Percentiles rank a stretch among this genome's conserved stretches.
phyloP scores from a whole-genome alignment of 2,329 filamentous ascomycete species.

The Alternaria gansuensis region DNA sequence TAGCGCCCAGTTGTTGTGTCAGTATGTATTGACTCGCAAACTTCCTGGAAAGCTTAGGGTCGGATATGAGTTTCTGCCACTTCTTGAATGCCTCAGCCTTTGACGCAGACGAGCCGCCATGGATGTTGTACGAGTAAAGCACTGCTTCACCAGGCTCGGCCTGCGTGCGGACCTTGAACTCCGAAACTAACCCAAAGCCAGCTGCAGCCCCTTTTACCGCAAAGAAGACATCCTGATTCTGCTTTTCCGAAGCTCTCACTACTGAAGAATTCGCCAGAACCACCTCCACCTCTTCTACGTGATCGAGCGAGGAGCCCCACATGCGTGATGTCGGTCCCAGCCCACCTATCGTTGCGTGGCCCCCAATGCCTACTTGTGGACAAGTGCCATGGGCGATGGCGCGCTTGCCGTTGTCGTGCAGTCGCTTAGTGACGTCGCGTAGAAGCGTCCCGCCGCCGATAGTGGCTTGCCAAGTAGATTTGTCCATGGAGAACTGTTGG shows the following conservation, averaged over 20 bases:
- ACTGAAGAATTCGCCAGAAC: conserved; percentile 54
- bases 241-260: conserved; percentile 48
- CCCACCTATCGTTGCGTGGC: conserved; percentile 51
- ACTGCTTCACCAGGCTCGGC: conserved; percentile 45
- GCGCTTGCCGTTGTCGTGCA: conserved; percentile 49
- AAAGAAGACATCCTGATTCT: conserved; percentile 55
- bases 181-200: conserved; percentile 55
- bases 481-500: conserved; percentile 58
- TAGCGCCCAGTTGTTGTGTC: conserved; percentile 40
- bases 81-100: conserved; percentile 48
- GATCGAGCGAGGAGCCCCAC: conserved; percentile 49
- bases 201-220: conserved; percentile 55
- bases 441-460: conserved; percentile 62
- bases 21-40: conserved; percentile 48
- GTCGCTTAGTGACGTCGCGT: conserved; percentile 48
- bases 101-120: conserved; percentile 31
- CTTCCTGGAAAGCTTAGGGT: conserved; percentile 45
- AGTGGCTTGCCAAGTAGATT: conserved; percentile 55
- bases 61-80: conserved; percentile 48
- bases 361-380: conserved; percentile 50
- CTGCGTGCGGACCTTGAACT: conserved; percentile 52
- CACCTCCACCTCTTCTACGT: conserved; percentile 49
- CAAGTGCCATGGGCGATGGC: conserved; percentile 61
- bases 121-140: conserved; percentile 47
- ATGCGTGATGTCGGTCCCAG: conserved; percentile 46